Conservation (phyloP, 129 eudicot species). For the sunflower (Helianthus annuus) region HanXRQr2.0-SUNRISE NC_035445.2:165588473-165588972, state of each 20-base stretch:
- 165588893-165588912: no score
- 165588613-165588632: not conserved
- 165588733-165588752: constrained; percentile 8
- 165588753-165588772: not conserved
- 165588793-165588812: not conserved
- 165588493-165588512: no score
- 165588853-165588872: no score
- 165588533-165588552: constrained; percentile 28
- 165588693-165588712: constrained; percentile 81
- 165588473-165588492: no score
- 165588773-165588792: not conserved
- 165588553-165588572: not conserved
- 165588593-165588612: not conserved
- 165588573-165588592: not conserved
- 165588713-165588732: constrained; percentile 51
- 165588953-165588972: no score
- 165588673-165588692: constrained; percentile 56
- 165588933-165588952: no score
- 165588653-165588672: constrained; percentile 59
- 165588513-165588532: no score
- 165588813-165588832: no score
- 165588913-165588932: no score
- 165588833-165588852: no score
- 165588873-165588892: no score
- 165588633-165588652: constrained; percentile 61